Conservation (phyloP, 805 yeast species). For the Teunomyces funiuensis region DNA sequence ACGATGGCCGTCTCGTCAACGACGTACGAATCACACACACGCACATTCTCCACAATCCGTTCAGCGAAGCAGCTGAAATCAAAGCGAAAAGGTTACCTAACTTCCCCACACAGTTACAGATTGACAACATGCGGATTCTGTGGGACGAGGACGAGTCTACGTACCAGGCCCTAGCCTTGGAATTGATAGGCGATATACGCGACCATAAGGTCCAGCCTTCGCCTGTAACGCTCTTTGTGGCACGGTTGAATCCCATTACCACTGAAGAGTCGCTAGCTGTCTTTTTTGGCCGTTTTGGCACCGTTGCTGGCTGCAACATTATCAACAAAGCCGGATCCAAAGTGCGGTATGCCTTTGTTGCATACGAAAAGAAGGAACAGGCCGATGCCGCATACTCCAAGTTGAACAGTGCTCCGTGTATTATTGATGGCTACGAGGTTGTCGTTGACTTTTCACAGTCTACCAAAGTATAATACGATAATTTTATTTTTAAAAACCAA, state of each 20-base stretch:
- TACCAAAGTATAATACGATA: not conserved
- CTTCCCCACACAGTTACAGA: constrained; percentile 17
- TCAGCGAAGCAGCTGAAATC: constrained; percentile 28
- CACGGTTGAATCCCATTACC: constrained; percentile 64
- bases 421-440: constrained; percentile 63
- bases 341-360: constrained; percentile 64
- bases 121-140: constrained; percentile 11
- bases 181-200: constrained; percentile 63
- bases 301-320: constrained; percentile 50
- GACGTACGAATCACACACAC: constrained; percentile 51
- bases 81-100: constrained; percentile 10
- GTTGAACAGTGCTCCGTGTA: constrained; percentile 50
- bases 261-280: constrained; percentile 52
- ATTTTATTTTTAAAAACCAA: not conserved
- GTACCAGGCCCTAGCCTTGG: constrained; percentile 60
- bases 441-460: constrained; percentile 67
- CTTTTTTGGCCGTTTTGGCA: constrained; percentile 64
- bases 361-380: constrained; percentile 44
- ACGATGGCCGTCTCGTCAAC: constrained; percentile 10
- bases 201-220: constrained; percentile 58
- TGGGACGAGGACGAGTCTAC: constrained; percentile 32
- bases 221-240: constrained; percentile 60
- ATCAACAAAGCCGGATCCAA: constrained; percentile 54
- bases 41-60: constrained; percentile 55
- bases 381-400: constrained; percentile 65